Base-by-base conservation (phyloP, 768 basidiomycete genomes). In the Fomitopsis serialis region DNA sequence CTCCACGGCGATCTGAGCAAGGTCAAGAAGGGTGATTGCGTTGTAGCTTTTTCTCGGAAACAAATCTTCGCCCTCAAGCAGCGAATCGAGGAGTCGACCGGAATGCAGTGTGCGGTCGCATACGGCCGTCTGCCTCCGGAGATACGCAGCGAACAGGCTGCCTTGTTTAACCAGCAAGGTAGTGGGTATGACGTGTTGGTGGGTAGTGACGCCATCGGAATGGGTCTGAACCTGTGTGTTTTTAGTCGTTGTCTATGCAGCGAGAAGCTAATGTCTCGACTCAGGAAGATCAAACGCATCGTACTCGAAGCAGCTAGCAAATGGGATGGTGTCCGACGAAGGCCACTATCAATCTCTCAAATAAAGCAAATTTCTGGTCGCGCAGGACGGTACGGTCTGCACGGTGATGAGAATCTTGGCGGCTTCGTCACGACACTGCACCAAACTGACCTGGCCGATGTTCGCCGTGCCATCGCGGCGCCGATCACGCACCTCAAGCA, bases 321-420 rank as follows among this genome's bases (percentile, higher is more conserved):
- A 65, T 88, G 68, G 57, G 74, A 87, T 53, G 86, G 86, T 17
- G 62, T 58, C 17, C 59, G 58, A 15, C 64, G 70, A 55, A 57
- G 21, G 3, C 67, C 68, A 0, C 74, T 98, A 5, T 81, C 88
- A 0, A 66, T 78, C 3, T 89, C 93, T 0, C 85, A 89, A 59
- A 80, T 91, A 65, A 97, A 97, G 67, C 96, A 98, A 66, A 97
- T 98, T 45, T 94, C 89, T 1, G 94, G 95, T 6, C 81, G 96
- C 37, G 95, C 96, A 0, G 96, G 95, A 12, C 87, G 96, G 2
- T 98, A 81, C 66, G 90, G 91, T 2, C 67, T 89, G 42, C 82
- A 85, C 25, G 70, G 64, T 22, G 64, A 63, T 32, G 71, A 74
- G 36, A 61, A 59, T 52, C 66, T 77, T 1, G 80, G 77, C 7